Evolutionary conservation across 345 rosid species (phyloP).

Genomic region (Hevea brasiliensis): DNA sequence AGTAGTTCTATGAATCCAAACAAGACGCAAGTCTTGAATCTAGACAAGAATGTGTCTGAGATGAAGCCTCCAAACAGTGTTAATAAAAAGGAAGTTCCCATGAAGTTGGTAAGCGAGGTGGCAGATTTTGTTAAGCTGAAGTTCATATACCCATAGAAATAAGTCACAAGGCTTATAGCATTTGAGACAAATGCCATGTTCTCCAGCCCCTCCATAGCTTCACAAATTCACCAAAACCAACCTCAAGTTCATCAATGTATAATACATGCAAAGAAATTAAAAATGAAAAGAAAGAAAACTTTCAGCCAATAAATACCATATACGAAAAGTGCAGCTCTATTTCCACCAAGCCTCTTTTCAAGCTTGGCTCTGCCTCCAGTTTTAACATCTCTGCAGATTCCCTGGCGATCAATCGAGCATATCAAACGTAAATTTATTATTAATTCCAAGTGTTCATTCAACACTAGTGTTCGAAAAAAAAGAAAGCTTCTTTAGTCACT

Average conservation of each 20-base stretch:
- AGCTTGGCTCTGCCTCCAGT: slow-evolving; percentile 12
- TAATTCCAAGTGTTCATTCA: background rate
- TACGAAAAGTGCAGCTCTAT: slow-evolving; percentile 51
- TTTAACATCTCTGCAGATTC: slow-evolving; percentile 27
- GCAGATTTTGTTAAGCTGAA: slow-evolving; percentile 64
- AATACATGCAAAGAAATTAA: background rate
- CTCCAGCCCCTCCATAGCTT: slow-evolving; percentile 58
- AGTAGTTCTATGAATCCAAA: slow-evolving; percentile 50
- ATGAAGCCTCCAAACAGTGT: slow-evolving; percentile 66
- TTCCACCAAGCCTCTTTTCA: slow-evolving; percentile 41
- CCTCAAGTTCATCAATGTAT: background rate
- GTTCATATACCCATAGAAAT: slow-evolving; percentile 62
- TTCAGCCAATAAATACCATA: slow-evolving; percentile 30
- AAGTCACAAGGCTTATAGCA: slow-evolving; percentile 51
- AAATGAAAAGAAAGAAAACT: background rate
- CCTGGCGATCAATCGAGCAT: slow-evolving; percentile 22
- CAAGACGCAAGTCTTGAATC: slow-evolving; percentile 60
- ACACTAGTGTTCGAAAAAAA: no score
- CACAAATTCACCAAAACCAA: background rate
- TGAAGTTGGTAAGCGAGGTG: slow-evolving; percentile 60
- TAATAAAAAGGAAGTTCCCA: slow-evolving; percentile 52
- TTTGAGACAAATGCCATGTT: slow-evolving; percentile 56
- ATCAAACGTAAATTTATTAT: background rate
- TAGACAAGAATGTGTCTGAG: slow-evolving; percentile 58
- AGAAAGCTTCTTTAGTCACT: no score